Evolutionary conservation across 2,329 filamentous ascomycete genomes (phyloP).

Genomic region (Aspergillus caelatus): DNA sequence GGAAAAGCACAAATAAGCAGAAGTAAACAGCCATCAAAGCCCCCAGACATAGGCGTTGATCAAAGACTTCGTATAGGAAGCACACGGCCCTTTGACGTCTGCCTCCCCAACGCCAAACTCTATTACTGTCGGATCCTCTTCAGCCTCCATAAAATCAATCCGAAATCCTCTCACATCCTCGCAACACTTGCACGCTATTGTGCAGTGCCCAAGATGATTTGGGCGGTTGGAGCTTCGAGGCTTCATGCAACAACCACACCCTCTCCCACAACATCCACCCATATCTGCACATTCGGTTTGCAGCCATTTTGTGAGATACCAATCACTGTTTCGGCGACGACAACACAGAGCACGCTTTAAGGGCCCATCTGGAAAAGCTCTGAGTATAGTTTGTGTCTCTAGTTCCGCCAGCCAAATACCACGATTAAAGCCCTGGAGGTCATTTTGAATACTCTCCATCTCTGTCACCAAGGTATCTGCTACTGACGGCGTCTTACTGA

Average conservation of each 20-base stretch:
- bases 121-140: not conserved
- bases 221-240: not conserved
- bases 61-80: not conserved
- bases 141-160: accelerated
- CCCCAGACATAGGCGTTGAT: not conserved
- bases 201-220: not conserved
- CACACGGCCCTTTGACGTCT: accelerated
- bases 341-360: not conserved
- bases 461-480: not conserved
- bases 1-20: too few species aligned
- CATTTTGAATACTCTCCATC: not conserved
- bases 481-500: accelerated
- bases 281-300: not conserved
- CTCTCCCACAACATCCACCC: not conserved
- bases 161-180: not conserved
- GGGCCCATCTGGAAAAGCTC: not conserved
- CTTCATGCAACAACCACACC: not conserved
- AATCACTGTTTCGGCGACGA: not conserved
- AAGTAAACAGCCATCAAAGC: too few species aligned
- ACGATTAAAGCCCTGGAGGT: accelerated
- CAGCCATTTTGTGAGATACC: not conserved
- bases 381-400: not conserved
- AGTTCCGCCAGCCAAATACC: not conserved
- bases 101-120: accelerated
- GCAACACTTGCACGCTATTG: not conserved